Conservation (phyloP, 208 protist genomes). For the Wallacemonas sp. region DNA sequence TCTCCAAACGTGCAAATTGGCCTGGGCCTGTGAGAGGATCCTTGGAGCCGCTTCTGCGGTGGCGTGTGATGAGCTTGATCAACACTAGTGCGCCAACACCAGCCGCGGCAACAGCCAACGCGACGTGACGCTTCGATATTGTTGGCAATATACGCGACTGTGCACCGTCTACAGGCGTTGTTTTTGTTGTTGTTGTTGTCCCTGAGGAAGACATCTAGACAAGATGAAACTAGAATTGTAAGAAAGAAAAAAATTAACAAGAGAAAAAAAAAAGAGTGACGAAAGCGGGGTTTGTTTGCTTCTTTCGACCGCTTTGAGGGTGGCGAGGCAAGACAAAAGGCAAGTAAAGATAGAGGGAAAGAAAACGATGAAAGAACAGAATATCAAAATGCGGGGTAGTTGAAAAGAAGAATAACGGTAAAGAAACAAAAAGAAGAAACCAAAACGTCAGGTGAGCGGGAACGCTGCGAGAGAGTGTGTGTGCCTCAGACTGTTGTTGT, state of each 20-base stretch:
- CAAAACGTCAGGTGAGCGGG: no score
- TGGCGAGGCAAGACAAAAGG: no score
- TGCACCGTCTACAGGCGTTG: neutral
- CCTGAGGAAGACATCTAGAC: neutral
- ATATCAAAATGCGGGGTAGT: no score
- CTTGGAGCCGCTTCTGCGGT: neutral
- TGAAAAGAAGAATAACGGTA: no score
- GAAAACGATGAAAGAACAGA: no score
- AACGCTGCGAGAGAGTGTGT: no score
- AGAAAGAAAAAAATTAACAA: conserved; percentile 8
- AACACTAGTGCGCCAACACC: neutral
- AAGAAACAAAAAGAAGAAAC: no score
- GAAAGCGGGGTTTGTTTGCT: no score
- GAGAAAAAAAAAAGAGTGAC: neutral
- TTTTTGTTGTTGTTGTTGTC: neutral
- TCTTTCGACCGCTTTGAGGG: no score
- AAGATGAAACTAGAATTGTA: neutral
- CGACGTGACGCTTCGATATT: neutral
- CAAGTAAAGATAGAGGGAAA: no score
- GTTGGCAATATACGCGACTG: neutral
- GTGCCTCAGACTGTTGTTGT: no score
- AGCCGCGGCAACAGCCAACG: neutral
- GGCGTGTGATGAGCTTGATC: neutral
- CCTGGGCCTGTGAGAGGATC: neutral
- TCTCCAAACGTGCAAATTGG: neutral